Evolutionary conservation across 768 basidiomycete genomes (phyloP), one percentile per base, ranked within the genome.

Genomic region (Plicaturopsis crispa): DNA sequence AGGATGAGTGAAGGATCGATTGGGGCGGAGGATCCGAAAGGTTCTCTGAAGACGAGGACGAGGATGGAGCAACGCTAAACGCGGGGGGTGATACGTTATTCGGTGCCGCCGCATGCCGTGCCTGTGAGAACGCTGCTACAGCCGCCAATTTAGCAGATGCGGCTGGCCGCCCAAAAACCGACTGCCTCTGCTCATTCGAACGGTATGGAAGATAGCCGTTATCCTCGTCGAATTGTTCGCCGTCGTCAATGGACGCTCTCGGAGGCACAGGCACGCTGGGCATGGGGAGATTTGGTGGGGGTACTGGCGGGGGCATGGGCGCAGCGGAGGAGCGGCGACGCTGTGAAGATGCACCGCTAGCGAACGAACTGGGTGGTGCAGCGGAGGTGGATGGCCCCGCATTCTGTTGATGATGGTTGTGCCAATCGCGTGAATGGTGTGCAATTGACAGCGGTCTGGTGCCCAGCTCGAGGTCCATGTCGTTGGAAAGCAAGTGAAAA

Each of bases 271-370:
- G 84, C 24, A 84, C 50, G 48, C 66, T 77, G 35, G 84, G 84
- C 42, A 87, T 86, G 35, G 84, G 84, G 48, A 77, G 72, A 50
- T 66, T 75, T 16, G 84, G 84, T 31, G 84, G 84, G 14, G 84
- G 84, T 3, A 63, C 77, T 26, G 79, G 73, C 5, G 84, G 82
- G 32, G 80, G 74, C 18, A 67, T 63, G 49, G 75, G 70, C 10
- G 75, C 71, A 40, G 73, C 78, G 38, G 78, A 76, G 18, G 82
- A 85, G 48, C 84, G 82, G 37, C 84, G 78, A 39, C 82, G 76
- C 44, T 72, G 69, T 36, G 63, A 57, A 39, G n/a, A n/a, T n/a
- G 51, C 56, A 19, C 40, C 36, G 40, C 40, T 52, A 30, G 39
- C 14, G 45, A 69, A 48, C 14, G 58, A 44, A 3, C 62, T 52